Percentiles rank a stretch among this genome's conserved stretches.
Conservation (phyloP, 2,329 filamentous ascomycete species). For the Magnaporthales sp. region DNA sequence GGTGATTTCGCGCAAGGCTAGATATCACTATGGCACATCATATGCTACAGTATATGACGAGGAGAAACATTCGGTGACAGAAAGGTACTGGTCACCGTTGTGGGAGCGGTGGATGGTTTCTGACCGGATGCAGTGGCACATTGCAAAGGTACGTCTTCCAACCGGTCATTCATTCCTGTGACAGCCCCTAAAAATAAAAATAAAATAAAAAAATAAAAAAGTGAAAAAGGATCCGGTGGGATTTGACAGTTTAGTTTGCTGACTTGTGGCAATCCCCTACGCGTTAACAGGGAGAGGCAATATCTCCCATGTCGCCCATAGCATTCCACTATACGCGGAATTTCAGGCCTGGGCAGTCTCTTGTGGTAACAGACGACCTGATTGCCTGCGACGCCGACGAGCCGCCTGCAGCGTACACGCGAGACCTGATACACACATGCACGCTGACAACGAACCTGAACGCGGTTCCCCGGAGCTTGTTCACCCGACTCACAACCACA, state of each 20-base stretch:
- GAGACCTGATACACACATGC: constrained; percentile 63
- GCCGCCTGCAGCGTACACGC: constrained; percentile 50
- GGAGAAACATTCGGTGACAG: constrained; percentile 60
- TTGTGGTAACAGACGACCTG: constrained; percentile 71
- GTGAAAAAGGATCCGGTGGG: neutral
- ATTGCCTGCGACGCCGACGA: constrained; percentile 66
- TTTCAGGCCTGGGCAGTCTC: constrained; percentile 68
- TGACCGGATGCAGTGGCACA: constrained; percentile 81
- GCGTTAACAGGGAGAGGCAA: constrained; percentile 55
- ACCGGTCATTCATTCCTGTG: constrained; percentile 4
- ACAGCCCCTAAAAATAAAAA: neutral
- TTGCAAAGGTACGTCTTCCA: constrained; percentile 53
- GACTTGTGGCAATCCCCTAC: neutral
- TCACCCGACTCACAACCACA: constrained; percentile 69
- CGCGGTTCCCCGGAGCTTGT: constrained; percentile 64
- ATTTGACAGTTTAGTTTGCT: neutral
- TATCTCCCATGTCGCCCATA: constrained; percentile 65
- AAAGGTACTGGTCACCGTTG: constrained; percentile 70
- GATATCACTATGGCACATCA: constrained; percentile 72
- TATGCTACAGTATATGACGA: constrained; percentile 78
- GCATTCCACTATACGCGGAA: constrained; percentile 82
- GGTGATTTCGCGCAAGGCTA: constrained; percentile 64
- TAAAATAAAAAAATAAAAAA: too few relatives aligned
- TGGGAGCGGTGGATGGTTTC: constrained; percentile 81
- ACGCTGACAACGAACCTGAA: constrained; percentile 73